A percentile compares a stretch with the other conserved stretches of the same genome.
phyloP scores from a whole-genome alignment of 306 rosid genomes.

The Prunus padus region DNA sequence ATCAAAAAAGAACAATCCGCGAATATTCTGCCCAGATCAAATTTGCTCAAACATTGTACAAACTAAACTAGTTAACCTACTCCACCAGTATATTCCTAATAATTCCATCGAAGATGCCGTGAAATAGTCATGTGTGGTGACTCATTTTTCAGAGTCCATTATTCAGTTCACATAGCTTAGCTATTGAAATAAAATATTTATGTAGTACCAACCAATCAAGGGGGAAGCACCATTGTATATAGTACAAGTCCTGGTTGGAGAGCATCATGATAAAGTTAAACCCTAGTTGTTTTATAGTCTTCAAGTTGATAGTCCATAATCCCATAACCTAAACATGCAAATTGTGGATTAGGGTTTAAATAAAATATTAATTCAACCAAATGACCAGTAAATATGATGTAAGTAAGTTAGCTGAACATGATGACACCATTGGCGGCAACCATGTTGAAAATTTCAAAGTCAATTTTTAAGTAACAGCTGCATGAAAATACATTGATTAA shows the following conservation, averaged over 20 bases:
- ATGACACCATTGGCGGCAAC: background rate
- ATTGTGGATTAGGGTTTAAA: background rate
- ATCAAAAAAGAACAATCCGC: no score
- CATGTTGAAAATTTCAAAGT: background rate
- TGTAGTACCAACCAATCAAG: background rate
- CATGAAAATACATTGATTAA: background rate
- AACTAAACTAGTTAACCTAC: no score
- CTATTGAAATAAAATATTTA: no score
- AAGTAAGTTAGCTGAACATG: background rate
- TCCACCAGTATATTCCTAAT: no score
- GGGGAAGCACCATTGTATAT: background rate
- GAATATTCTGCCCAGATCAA: no score
- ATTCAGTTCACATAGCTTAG: no score
- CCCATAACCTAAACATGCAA: constrained; percentile 27
- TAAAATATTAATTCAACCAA: background rate
- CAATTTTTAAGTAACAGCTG: background rate
- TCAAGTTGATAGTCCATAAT: background rate
- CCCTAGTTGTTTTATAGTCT: background rate
- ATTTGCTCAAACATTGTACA: no score
- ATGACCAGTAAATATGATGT: background rate
- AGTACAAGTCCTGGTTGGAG: background rate
- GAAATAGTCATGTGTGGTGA: no score
- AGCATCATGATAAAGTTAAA: background rate
- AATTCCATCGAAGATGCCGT: no score
- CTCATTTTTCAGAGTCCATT: no score